Conservation (phyloP, 306 rosid species). For the Betula pendula region DNA sequence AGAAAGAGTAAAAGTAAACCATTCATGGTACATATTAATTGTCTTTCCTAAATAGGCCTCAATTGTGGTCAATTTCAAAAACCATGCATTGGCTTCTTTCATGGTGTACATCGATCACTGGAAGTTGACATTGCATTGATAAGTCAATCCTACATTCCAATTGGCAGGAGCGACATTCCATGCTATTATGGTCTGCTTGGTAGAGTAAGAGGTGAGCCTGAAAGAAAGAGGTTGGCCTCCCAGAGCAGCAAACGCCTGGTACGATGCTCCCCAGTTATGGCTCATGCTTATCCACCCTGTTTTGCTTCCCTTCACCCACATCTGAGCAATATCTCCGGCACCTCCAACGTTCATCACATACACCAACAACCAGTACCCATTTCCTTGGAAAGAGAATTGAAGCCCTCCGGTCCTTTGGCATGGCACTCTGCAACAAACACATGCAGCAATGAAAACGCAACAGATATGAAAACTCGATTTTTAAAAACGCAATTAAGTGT, state of each 20-base stretch:
- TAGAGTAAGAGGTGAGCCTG: slow-evolving; percentile 67
- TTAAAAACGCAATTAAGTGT: too few relatives aligned
- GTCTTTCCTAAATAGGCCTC: not conserved
- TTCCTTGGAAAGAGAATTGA: slow-evolving; percentile 73
- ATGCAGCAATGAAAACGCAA: not conserved
- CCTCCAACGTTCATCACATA: slow-evolving; percentile 95
- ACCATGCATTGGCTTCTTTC: too few relatives aligned
- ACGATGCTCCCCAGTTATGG: slow-evolving; percentile 97
- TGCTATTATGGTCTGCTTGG: slow-evolving; percentile 52
- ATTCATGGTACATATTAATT: too few relatives aligned
- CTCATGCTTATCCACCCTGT: slow-evolving; percentile 85
- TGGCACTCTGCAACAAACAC: slow-evolving; percentile 51
- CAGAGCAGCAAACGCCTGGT: slow-evolving; percentile 77
- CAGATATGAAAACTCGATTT: too few relatives aligned
- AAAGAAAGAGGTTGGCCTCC: slow-evolving; percentile 81
- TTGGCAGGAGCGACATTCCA: slow-evolving; percentile 74
- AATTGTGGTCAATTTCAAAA: not conserved
- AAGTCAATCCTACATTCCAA: slow-evolving; percentile 69
- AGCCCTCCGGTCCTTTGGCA: slow-evolving; percentile 63
- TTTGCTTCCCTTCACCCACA: slow-evolving; percentile 83
- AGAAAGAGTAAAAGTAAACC: too few relatives aligned
- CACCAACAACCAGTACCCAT: slow-evolving; percentile 88
- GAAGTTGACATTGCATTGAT: slow-evolving; percentile 56
- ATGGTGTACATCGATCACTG: slow-evolving; percentile 22
- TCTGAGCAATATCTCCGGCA: slow-evolving; percentile 69